Percentiles rank a stretch among this genome's conserved stretches.
Evolutionary conservation across 441 rosid genomes (phyloP).

Genomic region (Croton setiger): DNA sequence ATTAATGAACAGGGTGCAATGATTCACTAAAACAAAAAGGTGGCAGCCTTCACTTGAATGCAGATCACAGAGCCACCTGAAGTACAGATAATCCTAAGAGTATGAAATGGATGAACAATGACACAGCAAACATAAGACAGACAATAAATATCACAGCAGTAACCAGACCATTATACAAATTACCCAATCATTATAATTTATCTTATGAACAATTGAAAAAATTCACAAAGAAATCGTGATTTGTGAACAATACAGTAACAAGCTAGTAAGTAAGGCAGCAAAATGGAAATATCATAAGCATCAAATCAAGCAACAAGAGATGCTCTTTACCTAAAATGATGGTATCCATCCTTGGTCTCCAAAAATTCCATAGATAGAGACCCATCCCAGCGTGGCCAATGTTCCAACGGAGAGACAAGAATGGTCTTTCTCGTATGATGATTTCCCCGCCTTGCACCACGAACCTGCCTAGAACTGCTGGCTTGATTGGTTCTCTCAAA

Average conservation of each 20-base stretch:
- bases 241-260: background rate
- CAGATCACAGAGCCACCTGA: background rate
- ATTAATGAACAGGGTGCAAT: background rate
- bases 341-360: constrained; percentile 60
- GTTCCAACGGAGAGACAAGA: constrained; percentile 67
- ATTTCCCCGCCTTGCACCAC: constrained; percentile 69
- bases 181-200: background rate
- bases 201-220: background rate
- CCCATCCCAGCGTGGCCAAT: constrained; percentile 92
- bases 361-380: constrained; percentile 85
- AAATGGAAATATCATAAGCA: background rate
- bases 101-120: background rate
- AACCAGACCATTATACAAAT: background rate
- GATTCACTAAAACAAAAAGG: background rate
- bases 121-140: background rate
- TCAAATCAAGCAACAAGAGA: constrained; percentile 4
- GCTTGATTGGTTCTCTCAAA: constrained; percentile 60
- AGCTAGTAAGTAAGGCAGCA: background rate
- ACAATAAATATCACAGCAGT: background rate
- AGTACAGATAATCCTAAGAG: background rate
- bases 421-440: constrained; percentile 68
- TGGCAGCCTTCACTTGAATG: background rate
- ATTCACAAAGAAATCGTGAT: background rate
- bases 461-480: constrained; percentile 57
- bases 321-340: constrained; percentile 59